A percentile compares a stretch with the other conserved stretches of the same genome.
phyloP scores from a whole-genome alignment of 768 basidiomycete genomes.

The Pulveroboletus sp. region DNA sequence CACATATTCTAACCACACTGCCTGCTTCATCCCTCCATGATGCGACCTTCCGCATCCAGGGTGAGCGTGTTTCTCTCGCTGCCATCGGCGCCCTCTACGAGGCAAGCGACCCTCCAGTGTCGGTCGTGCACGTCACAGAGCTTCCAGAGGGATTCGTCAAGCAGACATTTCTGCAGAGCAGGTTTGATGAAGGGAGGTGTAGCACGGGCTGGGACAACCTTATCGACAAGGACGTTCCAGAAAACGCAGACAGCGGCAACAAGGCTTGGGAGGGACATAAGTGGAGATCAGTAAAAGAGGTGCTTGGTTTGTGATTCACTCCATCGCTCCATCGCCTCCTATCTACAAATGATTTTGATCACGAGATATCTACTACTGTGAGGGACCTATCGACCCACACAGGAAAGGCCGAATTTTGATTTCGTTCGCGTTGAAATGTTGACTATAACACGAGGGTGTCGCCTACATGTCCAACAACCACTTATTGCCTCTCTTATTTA shows the following conservation, averaged over 20 bases:
- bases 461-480: constrained; percentile 20
- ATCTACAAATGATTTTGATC: background rate
- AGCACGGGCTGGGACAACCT: constrained; percentile 35
- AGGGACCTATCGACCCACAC: background rate
- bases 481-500: constrained; percentile 16
- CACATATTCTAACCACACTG: constrained; percentile 30
- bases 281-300: constrained; percentile 29
- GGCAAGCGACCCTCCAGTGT: constrained; percentile 14
- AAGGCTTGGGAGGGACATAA: constrained; percentile 31
- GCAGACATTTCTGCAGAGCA: constrained; percentile 28
- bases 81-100: constrained; percentile 28
- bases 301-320: constrained; percentile 19
- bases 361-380: background rate
- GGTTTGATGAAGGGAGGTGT: constrained; percentile 25
- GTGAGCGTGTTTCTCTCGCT: constrained; percentile 28
- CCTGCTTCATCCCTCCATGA: constrained; percentile 25
- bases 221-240: constrained; percentile 26
- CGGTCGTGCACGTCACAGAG: constrained; percentile 20
- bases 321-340: background rate
- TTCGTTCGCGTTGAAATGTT: background rate
- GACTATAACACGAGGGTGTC: background rate
- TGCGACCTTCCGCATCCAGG: constrained; percentile 33
- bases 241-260: constrained; percentile 30
- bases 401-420: background rate
- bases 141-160: constrained; percentile 29